Evolutionary conservation across 176 grass and related monocot species (phyloP).

Genomic region (Oryza nivara): DNA sequence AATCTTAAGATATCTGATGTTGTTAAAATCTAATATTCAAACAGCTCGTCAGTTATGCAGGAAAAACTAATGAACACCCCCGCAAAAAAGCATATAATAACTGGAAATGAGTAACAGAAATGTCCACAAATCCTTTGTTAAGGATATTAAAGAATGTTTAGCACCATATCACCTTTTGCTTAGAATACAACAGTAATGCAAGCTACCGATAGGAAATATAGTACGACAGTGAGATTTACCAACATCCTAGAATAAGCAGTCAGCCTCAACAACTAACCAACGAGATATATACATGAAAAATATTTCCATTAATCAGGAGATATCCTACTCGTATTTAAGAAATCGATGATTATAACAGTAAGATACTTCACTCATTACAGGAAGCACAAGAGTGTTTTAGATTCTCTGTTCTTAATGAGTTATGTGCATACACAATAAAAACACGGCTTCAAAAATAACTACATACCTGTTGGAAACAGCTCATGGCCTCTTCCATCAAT

Average conservation of each 20-base stretch:
- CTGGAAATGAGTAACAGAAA: neutral
- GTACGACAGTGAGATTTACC: neutral
- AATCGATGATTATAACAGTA: neutral
- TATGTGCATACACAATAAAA: conserved; percentile 1
- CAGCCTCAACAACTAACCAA: neutral
- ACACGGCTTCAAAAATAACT: conserved; percentile 4
- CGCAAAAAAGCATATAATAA: neutral
- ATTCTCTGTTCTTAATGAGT: conserved; percentile 13
- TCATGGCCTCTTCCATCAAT: conserved; percentile 85
- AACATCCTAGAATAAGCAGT: neutral
- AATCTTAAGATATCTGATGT: neutral
- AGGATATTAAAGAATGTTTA: neutral
- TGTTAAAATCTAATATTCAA: neutral
- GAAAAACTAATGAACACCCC: neutral
- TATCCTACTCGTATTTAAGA: conserved; percentile 8
- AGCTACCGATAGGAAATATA: neutral
- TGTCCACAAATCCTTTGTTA: conserved; percentile 15
- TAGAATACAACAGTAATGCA: neutral
- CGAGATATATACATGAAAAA: neutral
- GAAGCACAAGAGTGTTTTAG: neutral
- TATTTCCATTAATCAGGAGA: neutral
- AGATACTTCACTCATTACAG: conserved; percentile 1
- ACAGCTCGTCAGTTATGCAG: neutral
- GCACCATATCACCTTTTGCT: neutral
- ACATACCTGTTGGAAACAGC: conserved; percentile 85